Base-by-base conservation (phyloP, 108 stramenopile genomes). In the Cylindrotheca fusiformis region DNA sequence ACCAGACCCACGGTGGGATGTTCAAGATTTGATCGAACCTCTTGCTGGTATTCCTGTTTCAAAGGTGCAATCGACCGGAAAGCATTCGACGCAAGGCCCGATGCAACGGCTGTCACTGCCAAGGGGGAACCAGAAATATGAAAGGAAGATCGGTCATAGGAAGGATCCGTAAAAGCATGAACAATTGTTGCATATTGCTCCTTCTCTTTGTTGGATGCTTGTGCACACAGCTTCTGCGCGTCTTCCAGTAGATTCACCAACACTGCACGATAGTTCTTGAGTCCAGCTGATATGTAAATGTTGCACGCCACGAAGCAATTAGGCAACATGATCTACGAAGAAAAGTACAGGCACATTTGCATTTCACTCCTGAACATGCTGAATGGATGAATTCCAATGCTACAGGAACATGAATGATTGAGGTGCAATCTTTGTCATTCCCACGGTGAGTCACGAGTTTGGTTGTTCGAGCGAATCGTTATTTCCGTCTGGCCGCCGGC, bases 121-220 rank as follows among this genome's bases (percentile, higher is more conserved):
- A 58, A 48, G 0, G 80, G 59, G 14, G 58, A 50, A 48, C 85
- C 91, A 12, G 91, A 88, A 52, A 93, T 53, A 68, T 93, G 91
- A 67, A 93, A 82, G 5, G 91, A 93, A 29, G 91, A 88, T 79
- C 91, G 68, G 65, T 93, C 81, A 65, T 93, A 93, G 4, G 79
- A 73, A 2, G 58, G 64, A 69, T 90, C 86, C 19, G 86, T 79
- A 61, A 69, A 93, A 5, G 91, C 91, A 76, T 90, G 91, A 32
- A 93, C 78, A 19, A 93, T 55, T 21, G 69, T 28, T 3, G 12
- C 2, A 17, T 45, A 19, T 48, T 72, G 46, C 29, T 22, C 17
- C 21, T 60, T 4, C 71, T 52, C 53, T 69, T 52, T 41, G 48
- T 55, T 18, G 52, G 72, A 36, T 2, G 14, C 12, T 64, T 3